Evolutionary conservation across 2,329 filamentous ascomycete species (phyloP).

Genomic region (Fusarium mangiferae): DNA sequence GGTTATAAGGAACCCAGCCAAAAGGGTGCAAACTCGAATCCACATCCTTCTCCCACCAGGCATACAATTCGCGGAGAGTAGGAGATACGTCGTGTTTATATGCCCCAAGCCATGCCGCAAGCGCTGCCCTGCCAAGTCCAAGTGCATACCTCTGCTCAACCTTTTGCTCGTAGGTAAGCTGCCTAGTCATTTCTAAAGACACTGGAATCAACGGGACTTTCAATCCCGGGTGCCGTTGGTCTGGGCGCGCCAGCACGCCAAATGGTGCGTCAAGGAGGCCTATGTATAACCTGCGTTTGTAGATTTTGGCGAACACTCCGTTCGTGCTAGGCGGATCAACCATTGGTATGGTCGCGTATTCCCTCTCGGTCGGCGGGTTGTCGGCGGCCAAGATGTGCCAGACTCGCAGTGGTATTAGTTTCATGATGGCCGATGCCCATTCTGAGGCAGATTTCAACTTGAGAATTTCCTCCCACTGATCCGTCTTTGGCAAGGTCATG

Average conservation of each 20-base stretch:
- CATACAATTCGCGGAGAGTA: not conserved
- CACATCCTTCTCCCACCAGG: not conserved
- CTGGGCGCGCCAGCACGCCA: not conserved
- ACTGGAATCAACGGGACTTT: not conserved
- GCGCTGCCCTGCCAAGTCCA: not conserved
- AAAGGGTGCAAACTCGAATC: accelerated
- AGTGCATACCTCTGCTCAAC: not conserved
- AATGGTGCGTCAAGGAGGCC: not conserved
- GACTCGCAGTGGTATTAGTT: not conserved
- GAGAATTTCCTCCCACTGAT: not conserved
- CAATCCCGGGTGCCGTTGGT: not conserved
- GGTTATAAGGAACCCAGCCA: not conserved
- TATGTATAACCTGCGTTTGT: not conserved
- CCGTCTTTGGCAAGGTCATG: not conserved
- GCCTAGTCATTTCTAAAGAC: not conserved
- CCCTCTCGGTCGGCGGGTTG: not conserved
- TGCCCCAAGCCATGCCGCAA: not conserved
- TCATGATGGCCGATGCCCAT: not conserved
- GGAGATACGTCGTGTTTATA: not conserved
- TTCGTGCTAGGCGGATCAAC: not conserved
- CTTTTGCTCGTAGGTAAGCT: not conserved
- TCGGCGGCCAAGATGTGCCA: not conserved
- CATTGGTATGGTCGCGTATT: not conserved
- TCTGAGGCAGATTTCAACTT: not conserved
- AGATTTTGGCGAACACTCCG: not conserved